Evolutionary conservation across 768 basidiomycete species (phyloP).

Genomic region (Rhodotorula paludigena): DNA sequence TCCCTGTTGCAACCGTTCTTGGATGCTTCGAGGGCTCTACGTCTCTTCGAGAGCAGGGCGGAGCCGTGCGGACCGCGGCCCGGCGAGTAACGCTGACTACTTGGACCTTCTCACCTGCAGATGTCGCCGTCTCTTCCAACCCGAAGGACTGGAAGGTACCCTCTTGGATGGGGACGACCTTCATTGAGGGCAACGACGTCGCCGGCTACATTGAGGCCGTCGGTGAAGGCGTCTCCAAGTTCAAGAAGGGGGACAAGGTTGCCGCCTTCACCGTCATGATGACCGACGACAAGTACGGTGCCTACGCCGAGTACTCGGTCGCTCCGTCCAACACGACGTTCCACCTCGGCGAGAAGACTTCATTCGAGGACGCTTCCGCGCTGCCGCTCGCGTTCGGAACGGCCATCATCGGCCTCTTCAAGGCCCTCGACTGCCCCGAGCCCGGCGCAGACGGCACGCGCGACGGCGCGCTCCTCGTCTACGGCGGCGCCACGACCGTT

Average conservation of each 20-base stretch:
- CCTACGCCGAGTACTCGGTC: slow-evolving; percentile 39
- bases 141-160: neutral
- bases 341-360: slow-evolving; percentile 21
- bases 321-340: slow-evolving; percentile 29
- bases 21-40: too few relatives aligned
- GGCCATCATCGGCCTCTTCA: slow-evolving; percentile 41
- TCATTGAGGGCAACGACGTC: slow-evolving; percentile 41
- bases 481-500: slow-evolving; percentile 39
- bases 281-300: slow-evolving; percentile 37
- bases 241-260: slow-evolving; percentile 42
- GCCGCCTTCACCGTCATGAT: slow-evolving; percentile 40
- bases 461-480: slow-evolving; percentile 19
- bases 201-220: slow-evolving; percentile 40
- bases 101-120: too few relatives aligned
- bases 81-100: too few relatives aligned
- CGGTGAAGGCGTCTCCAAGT: slow-evolving; percentile 40
- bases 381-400: slow-evolving; percentile 42
- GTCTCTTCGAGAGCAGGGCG: too few relatives aligned
- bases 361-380: slow-evolving; percentile 42
- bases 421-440: slow-evolving; percentile 22
- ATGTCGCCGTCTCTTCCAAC: slow-evolving; percentile 11
- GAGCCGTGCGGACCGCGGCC: too few relatives aligned
- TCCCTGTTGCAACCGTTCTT: too few relatives aligned
- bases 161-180: neutral
- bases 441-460: slow-evolving; percentile 13